Base-by-base conservation (phyloP, 768 basidiomycete species). In the Lyophyllum shimeji region DNA sequence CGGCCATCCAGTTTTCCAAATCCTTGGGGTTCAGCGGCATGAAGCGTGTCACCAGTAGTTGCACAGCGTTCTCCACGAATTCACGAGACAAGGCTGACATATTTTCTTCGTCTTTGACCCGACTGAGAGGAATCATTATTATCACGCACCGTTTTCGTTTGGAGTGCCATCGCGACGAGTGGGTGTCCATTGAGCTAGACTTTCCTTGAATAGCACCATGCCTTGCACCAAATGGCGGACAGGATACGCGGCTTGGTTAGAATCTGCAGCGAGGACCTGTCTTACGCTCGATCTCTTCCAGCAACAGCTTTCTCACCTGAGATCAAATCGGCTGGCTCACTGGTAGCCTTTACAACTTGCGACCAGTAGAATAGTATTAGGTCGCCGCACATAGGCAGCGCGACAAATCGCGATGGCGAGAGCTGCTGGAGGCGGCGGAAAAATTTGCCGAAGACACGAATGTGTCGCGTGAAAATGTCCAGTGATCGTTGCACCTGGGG, bases 161-260 rank as follows among this genome's bases (percentile, higher is more conserved):
- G 76, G 67, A 3, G 76, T 76, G 1, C 86, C 87, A 60, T 82
- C 80, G 63, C 82, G 84, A 53, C 82, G 80, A 18, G 75, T 68
- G 2, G 87, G 84, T 0, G 86, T 80, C 90, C 91, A 94, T 64
- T 86, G 87, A 8, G 84, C 78, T 21, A 94, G 77, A 60, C 82
- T 89, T 55, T 93, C 92, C 62, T 89, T 91, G 73, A 94, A 93
- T 8, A 94, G 72, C 6, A 89, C 87, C 85, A 94, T 87, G 2
- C 87, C 89, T 65, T 93, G 91, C 0, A 93, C 89, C 55, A 94
- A 74, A 63, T 90, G 85, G 11, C 87, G 83, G 21, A 89, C 76
- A n/a, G 93, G 92, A 65, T 86, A 93, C 1, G 86, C 68, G 1
- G 85, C 87, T 43, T 76, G 71, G 27, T 75, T 67, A 0, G 84